Conservation (phyloP, 2,329 filamentous ascomycete genomes). For the Talaromyces islandicus region DNA sequence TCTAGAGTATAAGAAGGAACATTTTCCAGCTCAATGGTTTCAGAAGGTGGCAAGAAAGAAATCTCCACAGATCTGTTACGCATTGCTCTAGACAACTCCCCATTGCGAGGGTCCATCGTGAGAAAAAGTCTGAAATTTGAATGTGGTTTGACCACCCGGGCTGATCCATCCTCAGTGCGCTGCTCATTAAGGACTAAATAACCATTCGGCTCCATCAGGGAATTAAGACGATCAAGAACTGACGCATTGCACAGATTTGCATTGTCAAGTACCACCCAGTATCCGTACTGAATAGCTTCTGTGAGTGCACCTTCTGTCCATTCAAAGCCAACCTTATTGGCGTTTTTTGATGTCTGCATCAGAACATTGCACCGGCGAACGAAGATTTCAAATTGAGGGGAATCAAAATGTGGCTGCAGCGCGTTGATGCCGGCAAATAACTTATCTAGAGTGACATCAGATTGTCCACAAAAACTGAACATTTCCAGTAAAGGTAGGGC, state of each 20-base stretch:
- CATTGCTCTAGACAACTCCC: conserved; percentile 94
- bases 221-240: conserved; percentile 90
- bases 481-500: conserved; percentile 24
- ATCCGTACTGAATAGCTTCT: conserved; percentile 74
- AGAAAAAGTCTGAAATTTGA: conserved; percentile 86
- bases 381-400: conserved; percentile 43
- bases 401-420: conserved; percentile 37
- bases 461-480: conserved; percentile 24
- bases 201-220: conserved; percentile 84
- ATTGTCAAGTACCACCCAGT: conserved; percentile 94
- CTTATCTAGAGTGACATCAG: conserved; percentile 23
- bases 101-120: conserved; percentile 86
- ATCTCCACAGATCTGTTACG: conserved; percentile 91
- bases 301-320: conserved; percentile 94
- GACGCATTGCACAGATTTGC: conserved; percentile 95
- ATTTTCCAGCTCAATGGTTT: conserved; percentile 12
- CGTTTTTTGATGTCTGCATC: conserved; percentile 48
- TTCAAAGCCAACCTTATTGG: conserved; percentile 78
- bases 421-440: conserved; percentile 25
- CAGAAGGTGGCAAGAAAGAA: conserved; percentile 54
- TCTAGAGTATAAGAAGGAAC: conserved; percentile 31
- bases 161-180: conserved; percentile 72
- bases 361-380: conserved; percentile 47
- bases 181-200: conserved; percentile 90
- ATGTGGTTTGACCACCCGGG: conserved; percentile 74